Conservation (phyloP, 1,284 basidiomycete genomes). For the Veloporphyrellus conicus region DNA sequence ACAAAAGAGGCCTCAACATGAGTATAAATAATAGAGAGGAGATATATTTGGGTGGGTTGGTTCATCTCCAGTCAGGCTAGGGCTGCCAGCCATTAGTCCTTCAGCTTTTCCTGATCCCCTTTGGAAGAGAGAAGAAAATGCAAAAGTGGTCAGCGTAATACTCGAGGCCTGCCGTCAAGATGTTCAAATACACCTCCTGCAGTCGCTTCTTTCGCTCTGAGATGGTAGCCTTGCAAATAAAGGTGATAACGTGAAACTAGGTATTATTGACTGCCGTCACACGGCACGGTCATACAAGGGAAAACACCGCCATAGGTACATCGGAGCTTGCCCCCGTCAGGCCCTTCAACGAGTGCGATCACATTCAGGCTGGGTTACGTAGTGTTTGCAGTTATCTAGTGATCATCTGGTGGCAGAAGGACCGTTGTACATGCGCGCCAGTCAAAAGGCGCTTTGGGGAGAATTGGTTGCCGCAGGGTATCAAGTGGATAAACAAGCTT, state of each 20-base stretch:
- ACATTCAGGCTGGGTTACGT: too few species aligned
- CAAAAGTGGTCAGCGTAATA: slow-evolving; percentile 22
- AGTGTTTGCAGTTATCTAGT: too few species aligned
- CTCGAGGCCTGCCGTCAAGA: too few species aligned
- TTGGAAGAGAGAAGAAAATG: neutral
- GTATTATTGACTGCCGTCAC: too few species aligned
- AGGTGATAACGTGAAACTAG: slow-evolving; percentile 32
- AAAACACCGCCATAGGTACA: too few species aligned
- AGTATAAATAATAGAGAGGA: slow-evolving; percentile 40
- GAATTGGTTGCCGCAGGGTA: too few species aligned
- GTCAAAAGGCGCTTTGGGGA: too few species aligned
- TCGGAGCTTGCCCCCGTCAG: slow-evolving; percentile 21
- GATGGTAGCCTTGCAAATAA: slow-evolving; percentile 35
- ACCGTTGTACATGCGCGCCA: too few species aligned
- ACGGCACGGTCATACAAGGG: too few species aligned
- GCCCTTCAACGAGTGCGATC: too few species aligned
- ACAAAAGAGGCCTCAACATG: slow-evolving; percentile 26
- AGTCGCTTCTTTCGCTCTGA: slow-evolving; percentile 30
- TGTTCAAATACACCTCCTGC: slow-evolving; percentile 30
- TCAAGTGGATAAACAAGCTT: too few species aligned
- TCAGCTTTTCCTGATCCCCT: neutral
- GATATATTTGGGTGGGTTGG: slow-evolving; percentile 34
- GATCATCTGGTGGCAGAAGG: too few species aligned
- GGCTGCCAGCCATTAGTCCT: slow-evolving; percentile 30
- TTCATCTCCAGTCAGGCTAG: slow-evolving; percentile 37